A percentile compares a stretch with the other conserved stretches of the same genome.
Evolutionary conservation across 345 rosid genomes (phyloP).

Genomic region (Melaleuca alternifolia): DNA sequence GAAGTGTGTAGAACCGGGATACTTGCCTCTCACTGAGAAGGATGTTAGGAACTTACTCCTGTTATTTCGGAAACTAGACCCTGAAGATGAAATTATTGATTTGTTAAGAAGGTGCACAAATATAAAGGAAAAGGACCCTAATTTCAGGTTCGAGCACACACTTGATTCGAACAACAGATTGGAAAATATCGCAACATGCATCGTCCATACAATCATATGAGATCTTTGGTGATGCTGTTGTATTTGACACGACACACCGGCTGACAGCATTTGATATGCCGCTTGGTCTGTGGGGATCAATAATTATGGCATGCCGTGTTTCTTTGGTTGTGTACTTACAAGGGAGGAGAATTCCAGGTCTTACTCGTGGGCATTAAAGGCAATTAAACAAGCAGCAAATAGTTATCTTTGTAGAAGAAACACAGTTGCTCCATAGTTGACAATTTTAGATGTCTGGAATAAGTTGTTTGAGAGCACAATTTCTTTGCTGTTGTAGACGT

Average conservation of each 20-base stretch:
- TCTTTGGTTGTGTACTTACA: conserved; percentile 86
- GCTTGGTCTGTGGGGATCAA: conserved; percentile 95
- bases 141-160: conserved; percentile 76
- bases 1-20: conserved; percentile 93
- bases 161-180: conserved; percentile 53
- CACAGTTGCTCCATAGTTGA: not conserved
- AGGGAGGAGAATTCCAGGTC: conserved; percentile 76
- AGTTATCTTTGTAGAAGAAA: not conserved
- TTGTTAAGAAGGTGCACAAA: conserved; percentile 79
- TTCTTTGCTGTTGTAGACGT: not conserved
- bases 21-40: conserved; percentile 88
- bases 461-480: no score
- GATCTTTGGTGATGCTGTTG: conserved; percentile 89
- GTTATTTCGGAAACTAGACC: conserved; percentile 72
- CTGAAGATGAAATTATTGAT: conserved; percentile 84
- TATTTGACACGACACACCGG: conserved; percentile 90
- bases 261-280: conserved; percentile 92
- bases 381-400: conserved; percentile 11
- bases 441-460: no score
- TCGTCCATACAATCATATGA: conserved; percentile 80
- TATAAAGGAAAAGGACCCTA: conserved; percentile 87
- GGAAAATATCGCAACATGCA: conserved; percentile 75
- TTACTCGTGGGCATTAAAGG: conserved; percentile 93
- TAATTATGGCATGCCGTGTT: conserved; percentile 95
- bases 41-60: conserved; percentile 96